Conservation (phyloP, 1,284 basidiomycete species). For the Phellopilus nigrolimitatus region DNA sequence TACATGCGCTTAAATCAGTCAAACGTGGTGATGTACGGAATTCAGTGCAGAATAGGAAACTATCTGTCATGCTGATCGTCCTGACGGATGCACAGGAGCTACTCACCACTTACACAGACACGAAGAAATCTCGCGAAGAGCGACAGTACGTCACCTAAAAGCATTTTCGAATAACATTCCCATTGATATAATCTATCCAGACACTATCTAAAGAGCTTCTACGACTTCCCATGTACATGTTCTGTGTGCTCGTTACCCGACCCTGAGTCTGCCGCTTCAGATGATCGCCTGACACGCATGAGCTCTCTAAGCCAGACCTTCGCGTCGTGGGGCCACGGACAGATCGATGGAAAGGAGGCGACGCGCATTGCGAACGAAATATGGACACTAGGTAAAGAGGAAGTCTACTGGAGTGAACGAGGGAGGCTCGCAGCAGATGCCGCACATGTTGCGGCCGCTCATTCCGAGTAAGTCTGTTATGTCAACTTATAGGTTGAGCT, state of each 20-base stretch:
- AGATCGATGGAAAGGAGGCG: slow-evolving; percentile 44
- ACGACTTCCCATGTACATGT: slow-evolving; percentile 57
- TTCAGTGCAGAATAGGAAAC: background rate
- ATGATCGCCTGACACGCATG: slow-evolving; percentile 43
- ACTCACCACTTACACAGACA: slow-evolving; percentile 54
- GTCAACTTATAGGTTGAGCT: background rate
- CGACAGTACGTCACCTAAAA: slow-evolving; percentile 38
- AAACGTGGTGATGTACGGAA: slow-evolving; percentile 44
- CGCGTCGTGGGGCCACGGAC: slow-evolving; percentile 40
- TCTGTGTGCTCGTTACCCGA: slow-evolving; percentile 48
- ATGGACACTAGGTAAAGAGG: slow-evolving; percentile 51
- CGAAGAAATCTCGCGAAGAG: slow-evolving; percentile 44
- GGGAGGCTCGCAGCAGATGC: slow-evolving; percentile 58
- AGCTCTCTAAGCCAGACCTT: slow-evolving; percentile 39
- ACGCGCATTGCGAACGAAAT: slow-evolving; percentile 43
- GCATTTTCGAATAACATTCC: background rate
- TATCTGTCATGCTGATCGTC: background rate
- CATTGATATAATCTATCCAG: no score
- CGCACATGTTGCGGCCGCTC: slow-evolving; percentile 50
- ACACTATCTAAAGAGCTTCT: slow-evolving; percentile 41
- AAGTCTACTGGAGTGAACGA: slow-evolving; percentile 59
- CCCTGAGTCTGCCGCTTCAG: slow-evolving; percentile 43
- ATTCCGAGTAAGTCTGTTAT: slow-evolving; percentile 47
- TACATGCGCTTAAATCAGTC: slow-evolving; percentile 53
- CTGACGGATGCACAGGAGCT: slow-evolving; percentile 41